Conservation (phyloP, 202 grass and related monocot genomes). For the Panicum virgatum region DNA sequence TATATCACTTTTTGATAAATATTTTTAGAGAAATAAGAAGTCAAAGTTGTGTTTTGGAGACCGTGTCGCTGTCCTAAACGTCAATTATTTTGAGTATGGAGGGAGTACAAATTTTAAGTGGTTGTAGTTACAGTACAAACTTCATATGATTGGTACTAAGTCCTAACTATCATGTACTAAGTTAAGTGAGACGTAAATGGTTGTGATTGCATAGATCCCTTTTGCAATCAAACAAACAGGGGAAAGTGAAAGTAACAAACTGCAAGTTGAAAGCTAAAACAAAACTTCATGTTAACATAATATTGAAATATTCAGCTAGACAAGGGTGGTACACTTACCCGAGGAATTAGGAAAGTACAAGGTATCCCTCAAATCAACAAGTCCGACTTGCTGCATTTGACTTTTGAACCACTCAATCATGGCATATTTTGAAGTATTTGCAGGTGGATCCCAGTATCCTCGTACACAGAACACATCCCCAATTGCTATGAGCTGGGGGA, state of each 20-base stretch:
- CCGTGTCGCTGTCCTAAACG: too few species aligned
- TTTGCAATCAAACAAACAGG: neutral
- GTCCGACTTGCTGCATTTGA: conserved; percentile 60
- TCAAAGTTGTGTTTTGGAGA: too few species aligned
- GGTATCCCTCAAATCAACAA: conserved; percentile 52
- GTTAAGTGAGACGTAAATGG: neutral
- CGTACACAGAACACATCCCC: conserved; percentile 63
- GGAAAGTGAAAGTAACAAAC: neutral
- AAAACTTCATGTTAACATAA: neutral
- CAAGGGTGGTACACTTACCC: conserved; percentile 31
- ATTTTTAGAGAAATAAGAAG: too few species aligned
- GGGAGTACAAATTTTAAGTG: neutral
- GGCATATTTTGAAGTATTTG: conserved; percentile 55
- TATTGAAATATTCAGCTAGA: neutral
- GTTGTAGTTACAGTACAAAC: neutral
- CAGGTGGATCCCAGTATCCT: conserved; percentile 82
- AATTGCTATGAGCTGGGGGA: conserved; percentile 68
- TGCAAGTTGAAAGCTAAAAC: neutral
- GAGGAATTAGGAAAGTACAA: conserved; percentile 70
- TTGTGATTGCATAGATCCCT: neutral
- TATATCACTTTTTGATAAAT: too few species aligned
- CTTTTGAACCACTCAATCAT: conserved; percentile 73
- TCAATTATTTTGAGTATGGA: too few species aligned
- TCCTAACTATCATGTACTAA: neutral
- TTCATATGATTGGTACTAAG: neutral